Percentiles rank a stretch among this genome's conserved stretches.
phyloP scores from a whole-genome alignment of 805 yeast species.

The Candida yuanshanica region DNA sequence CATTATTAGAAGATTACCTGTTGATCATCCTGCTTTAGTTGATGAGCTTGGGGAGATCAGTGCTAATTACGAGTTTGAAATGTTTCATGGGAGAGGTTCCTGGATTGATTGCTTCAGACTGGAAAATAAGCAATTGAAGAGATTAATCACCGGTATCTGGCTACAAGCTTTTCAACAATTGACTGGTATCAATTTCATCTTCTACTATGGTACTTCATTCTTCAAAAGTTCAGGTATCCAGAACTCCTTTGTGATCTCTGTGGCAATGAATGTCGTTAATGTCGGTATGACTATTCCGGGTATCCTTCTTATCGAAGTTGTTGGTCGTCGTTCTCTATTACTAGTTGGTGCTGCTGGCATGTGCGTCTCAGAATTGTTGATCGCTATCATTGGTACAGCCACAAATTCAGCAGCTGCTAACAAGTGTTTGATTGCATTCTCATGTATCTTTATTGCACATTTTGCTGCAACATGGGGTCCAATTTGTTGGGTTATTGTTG shows the following conservation, averaged over 20 bases:
- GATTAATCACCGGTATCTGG: slow-evolving; percentile 38
- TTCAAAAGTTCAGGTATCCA: slow-evolving; percentile 46
- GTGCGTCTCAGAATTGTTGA: slow-evolving; percentile 57
- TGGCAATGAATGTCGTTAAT: slow-evolving; percentile 41
- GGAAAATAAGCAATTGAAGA: slow-evolving; percentile 35
- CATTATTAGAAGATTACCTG: slow-evolving; percentile 45
- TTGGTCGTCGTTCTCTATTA: slow-evolving; percentile 64
- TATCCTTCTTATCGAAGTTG: slow-evolving; percentile 44
- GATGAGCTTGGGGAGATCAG: slow-evolving; percentile 43
- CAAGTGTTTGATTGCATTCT: slow-evolving; percentile 45
- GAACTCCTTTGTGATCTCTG: slow-evolving; percentile 40
- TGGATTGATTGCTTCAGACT: slow-evolving; percentile 32
- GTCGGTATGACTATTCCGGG: slow-evolving; percentile 50
- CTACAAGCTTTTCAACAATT: slow-evolving; percentile 55
- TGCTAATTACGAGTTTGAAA: slow-evolving; percentile 43
- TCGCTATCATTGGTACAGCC: slow-evolving; percentile 40
- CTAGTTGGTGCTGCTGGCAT: slow-evolving; percentile 58
- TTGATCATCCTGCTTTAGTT: slow-evolving; percentile 37
- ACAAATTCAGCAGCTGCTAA: slow-evolving; percentile 29
- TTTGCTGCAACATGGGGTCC: slow-evolving; percentile 88
- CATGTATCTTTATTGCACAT: slow-evolving; percentile 60
- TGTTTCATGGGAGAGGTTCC: slow-evolving; percentile 23
- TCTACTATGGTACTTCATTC: slow-evolving; percentile 64
- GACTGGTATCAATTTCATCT: slow-evolving; percentile 67
- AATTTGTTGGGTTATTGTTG: slow-evolving; percentile 60